These are phyloP conservation scores for Aspergillus sojae DNA, from an alignment of 2,329 filamentous ascomycete genomes.

Conservation along the genomic window DNA sequence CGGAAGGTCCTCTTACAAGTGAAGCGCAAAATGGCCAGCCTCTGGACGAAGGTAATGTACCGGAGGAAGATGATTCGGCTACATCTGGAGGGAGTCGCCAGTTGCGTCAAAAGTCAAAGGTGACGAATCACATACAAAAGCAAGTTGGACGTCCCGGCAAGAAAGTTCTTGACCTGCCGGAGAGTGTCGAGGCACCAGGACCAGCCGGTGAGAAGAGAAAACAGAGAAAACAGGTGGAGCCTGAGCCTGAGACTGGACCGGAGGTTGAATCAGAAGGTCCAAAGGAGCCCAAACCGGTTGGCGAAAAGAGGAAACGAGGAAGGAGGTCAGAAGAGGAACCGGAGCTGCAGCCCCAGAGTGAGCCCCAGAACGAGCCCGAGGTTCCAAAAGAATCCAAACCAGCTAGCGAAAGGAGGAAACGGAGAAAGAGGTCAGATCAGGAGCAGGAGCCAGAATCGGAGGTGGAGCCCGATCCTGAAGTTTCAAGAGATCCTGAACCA, in stretches of 20 bases:
- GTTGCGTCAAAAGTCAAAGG: constrained; percentile 11
- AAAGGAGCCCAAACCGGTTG: background rate
- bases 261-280: background rate
- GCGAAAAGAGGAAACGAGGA: background rate
- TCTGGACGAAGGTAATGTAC: constrained; percentile 1
- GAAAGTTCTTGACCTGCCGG: background rate
- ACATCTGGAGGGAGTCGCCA: background rate
- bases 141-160: constrained; percentile 21
- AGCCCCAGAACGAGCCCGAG: no score
- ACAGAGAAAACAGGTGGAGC: background rate
- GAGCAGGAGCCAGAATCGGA: background rate
- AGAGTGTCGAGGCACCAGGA: constrained; percentile 2
- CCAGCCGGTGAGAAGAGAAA: constrained; percentile 1
- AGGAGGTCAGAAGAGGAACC: background rate
- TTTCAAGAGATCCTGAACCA: constrained; percentile 2
- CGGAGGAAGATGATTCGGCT: constrained; percentile 5
- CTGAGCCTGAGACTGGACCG: constrained; percentile 1
- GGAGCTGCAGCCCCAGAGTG: no score
- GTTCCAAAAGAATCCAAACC: background rate
- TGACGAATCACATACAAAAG: constrained; percentile 14
- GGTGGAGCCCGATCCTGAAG: constrained; percentile 10
- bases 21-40: constrained; percentile 3
- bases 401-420: background rate
- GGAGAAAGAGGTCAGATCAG: background rate
- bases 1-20: background rate